These are phyloP conservation scores for Globisporangium takayamanum DNA, from an alignment of 352 stramenopile genomes.

Conservation along the genomic window DNA sequence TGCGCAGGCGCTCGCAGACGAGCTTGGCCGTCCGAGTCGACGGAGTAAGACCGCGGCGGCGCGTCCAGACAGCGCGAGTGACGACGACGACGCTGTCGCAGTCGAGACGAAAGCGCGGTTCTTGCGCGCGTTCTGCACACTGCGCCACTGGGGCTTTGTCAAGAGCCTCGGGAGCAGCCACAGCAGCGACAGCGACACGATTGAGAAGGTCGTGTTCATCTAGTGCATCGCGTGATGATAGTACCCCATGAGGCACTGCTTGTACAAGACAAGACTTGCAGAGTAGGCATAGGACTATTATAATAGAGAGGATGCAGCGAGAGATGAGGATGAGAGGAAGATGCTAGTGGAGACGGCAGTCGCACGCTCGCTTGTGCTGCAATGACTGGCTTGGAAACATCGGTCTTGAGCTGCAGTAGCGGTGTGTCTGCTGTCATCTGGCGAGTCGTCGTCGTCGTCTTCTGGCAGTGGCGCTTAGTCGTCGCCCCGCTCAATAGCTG, in stretches of 20 bases:
- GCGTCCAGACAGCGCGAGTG: neutral
- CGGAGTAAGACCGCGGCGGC: slow-evolving; percentile 16
- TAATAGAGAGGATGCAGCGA: slow-evolving; percentile 15
- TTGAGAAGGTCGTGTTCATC: slow-evolving; percentile 83
- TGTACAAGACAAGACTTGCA: neutral
- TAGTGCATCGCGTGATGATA: slow-evolving; percentile 14
- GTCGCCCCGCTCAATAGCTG: slow-evolving; percentile 81
- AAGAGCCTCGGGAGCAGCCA: slow-evolving; percentile 38
- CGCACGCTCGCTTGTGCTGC: neutral
- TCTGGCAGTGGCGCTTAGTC: slow-evolving; percentile 25
- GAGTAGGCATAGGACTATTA: slow-evolving; percentile 24
- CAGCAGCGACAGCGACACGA: slow-evolving; percentile 38
- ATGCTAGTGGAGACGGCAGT: neutral
- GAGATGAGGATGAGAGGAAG: slow-evolving; percentile 9
- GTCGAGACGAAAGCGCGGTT: slow-evolving; percentile 55
- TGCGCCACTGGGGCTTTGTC: slow-evolving; percentile 70
- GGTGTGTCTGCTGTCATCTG: neutral
- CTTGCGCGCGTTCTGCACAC: slow-evolving; percentile 51
- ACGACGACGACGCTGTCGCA: slow-evolving; percentile 15
- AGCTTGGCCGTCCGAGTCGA: slow-evolving; percentile 8
- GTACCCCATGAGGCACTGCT: neutral
- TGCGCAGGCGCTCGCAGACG: slow-evolving; percentile 26
- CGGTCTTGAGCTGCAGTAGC: too few species aligned
- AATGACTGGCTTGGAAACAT: neutral
- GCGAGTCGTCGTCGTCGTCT: neutral